Conservation (phyloP, 2,329 filamentous ascomycete species). For the Knufia petricola region DNA sequence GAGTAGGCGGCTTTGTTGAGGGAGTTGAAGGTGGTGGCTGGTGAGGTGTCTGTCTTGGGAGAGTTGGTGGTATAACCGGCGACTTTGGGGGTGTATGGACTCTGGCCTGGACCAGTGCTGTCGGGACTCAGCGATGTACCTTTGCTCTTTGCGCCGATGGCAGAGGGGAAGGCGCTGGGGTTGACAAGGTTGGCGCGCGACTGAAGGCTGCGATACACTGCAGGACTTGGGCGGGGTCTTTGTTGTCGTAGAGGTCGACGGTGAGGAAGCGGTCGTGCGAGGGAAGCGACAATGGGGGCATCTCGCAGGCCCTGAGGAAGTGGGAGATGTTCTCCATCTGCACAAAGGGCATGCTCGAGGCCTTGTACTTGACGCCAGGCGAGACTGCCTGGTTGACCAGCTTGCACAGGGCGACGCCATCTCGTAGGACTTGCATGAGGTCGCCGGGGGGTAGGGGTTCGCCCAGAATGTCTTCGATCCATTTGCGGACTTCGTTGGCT, state of each 20-base stretch:
- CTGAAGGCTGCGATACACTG: conserved; percentile 91
- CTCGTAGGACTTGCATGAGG: conserved; percentile 74
- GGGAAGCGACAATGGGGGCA: conserved; percentile 73
- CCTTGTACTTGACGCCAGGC: conserved; percentile 79
- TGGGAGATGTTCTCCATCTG: conserved; percentile 99
- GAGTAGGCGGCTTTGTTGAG: conserved; percentile 37
- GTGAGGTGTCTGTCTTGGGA: conserved; percentile 14
- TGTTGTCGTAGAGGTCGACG: conserved; percentile 89
- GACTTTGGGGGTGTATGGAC: conserved; percentile 20
- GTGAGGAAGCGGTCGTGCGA: conserved; percentile 95
- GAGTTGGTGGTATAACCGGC: conserved; percentile 37
- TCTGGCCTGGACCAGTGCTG: conserved; percentile 36
- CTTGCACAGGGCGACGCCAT: conserved; percentile 90
- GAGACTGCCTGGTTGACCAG: conserved; percentile 68
- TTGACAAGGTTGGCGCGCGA: conserved; percentile 68
- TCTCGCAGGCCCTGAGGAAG: conserved; percentile 81
- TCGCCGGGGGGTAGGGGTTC: conserved; percentile 64
- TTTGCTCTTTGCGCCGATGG: conserved; percentile 64
- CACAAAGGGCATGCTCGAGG: conserved; percentile 91
- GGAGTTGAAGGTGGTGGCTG: conserved; percentile 34
- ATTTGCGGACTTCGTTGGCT: conserved; percentile 70
- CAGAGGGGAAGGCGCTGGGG: conserved; percentile 61
- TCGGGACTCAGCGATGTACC: conserved; percentile 55
- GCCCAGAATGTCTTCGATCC: conserved; percentile 76
- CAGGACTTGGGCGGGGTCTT: conserved; percentile 90